These are phyloP conservation scores for Gossypium schwendimanii DNA, from an alignment of 441 rosid genomes.

Conservation along the genomic window DNA sequence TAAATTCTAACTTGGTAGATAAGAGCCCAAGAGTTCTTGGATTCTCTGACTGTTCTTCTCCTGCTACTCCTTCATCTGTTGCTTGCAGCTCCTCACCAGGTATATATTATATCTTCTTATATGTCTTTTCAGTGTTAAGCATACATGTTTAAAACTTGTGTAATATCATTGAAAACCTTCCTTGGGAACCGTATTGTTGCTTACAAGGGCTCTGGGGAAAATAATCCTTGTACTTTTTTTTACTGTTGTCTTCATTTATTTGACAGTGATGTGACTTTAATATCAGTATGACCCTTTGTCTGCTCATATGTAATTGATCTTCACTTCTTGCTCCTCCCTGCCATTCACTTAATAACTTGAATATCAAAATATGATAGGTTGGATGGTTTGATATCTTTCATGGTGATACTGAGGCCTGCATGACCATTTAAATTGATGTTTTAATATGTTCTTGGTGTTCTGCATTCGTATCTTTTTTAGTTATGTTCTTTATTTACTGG, in stretches of 20 bases:
- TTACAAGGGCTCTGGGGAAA: neutral
- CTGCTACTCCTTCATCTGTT: constrained; percentile 87
- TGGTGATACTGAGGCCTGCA: neutral
- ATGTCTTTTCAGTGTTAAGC: neutral
- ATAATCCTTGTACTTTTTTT: neutral
- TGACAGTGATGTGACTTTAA: neutral
- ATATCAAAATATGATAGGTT: neutral
- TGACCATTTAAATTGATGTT: neutral
- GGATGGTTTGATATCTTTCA: neutral
- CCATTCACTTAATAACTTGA: neutral
- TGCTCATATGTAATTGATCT: neutral
- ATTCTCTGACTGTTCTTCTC: constrained; percentile 70
- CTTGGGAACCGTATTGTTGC: neutral
- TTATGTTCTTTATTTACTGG: neutral
- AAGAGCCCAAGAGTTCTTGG: constrained; percentile 57
- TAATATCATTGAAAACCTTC: neutral
- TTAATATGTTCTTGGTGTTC: neutral
- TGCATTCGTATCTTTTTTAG: neutral
- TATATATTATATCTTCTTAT: neutral
- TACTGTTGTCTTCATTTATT: neutral
- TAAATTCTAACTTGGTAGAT: constrained; percentile 42
- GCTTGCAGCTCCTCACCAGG: constrained; percentile 41
- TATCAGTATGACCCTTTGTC: neutral
- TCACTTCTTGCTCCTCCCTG: neutral
- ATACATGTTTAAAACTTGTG: neutral